Conservation (phyloP, 2,329 filamentous ascomycete species). For the Lecanosticta acicola region DNA sequence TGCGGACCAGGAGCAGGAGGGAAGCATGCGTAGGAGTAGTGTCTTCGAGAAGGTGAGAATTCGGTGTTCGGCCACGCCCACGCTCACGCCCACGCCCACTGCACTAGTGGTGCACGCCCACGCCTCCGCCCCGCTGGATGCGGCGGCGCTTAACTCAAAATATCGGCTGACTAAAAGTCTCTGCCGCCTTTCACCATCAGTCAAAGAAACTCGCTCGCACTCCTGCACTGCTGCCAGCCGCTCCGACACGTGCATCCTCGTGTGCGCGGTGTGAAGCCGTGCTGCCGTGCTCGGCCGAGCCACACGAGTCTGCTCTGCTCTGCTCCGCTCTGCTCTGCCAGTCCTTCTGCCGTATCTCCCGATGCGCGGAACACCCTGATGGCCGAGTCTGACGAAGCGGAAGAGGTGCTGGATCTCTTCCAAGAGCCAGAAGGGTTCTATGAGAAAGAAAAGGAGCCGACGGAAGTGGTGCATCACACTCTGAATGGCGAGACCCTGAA, state of each 20-base stretch:
- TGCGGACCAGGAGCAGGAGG: no score
- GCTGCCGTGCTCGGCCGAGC: background rate
- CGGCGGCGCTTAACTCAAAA: background rate
- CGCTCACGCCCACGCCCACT: no score
- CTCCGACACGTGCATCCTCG: no score
- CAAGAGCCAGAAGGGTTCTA: slow-evolving; percentile 77
- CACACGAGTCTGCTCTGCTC: no score
- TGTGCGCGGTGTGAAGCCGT: background rate
- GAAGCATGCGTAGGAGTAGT: no score
- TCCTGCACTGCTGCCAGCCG: no score
- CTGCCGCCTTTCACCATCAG: background rate
- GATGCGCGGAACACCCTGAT: slow-evolving; percentile 13
- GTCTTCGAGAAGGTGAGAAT: no score
- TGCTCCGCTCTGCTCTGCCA: no score
- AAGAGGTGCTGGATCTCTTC: slow-evolving; percentile 55
- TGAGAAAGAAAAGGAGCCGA: slow-evolving; percentile 68
- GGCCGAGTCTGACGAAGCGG: slow-evolving; percentile 29
- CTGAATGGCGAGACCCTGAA: slow-evolving; percentile 59
- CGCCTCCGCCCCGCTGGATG: no score
- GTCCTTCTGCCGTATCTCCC: slow-evolving; percentile 1
- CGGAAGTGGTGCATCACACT: slow-evolving; percentile 65
- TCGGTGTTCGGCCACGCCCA: no score
- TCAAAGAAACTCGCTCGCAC: no score
- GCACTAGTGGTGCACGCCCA: no score
- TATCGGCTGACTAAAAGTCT: slow-evolving; percentile 4